Conservation (phyloP, 495 filamentous ascomycete genomes). For the Glarea lozoyensis region DNA sequence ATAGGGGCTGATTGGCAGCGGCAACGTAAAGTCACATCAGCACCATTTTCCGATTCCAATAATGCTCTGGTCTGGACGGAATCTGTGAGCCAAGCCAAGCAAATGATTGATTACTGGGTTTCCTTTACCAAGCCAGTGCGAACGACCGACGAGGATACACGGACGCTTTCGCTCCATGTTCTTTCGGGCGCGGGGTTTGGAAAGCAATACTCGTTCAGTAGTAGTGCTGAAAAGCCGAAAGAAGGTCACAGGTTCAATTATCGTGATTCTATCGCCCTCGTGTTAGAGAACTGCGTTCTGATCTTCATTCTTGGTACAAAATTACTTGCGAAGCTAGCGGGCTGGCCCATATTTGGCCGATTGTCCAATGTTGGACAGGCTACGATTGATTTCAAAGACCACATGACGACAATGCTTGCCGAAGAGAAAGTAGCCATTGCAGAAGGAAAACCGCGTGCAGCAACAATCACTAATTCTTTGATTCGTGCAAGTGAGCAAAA, state of each 20-base stretch:
- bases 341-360: slow-evolving; percentile 14
- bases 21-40: slow-evolving; percentile 33
- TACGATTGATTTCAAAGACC: slow-evolving; percentile 19
- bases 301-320: background rate
- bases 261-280: background rate
- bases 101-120: background rate
- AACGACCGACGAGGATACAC: slow-evolving; percentile 26
- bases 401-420: slow-evolving; percentile 17
- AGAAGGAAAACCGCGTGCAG: background rate
- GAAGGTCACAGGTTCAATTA: background rate
- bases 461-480: slow-evolving; percentile 24
- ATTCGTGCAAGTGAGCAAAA: slow-evolving; percentile 18
- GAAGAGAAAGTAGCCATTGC: background rate
- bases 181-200: slow-evolving; percentile 34
- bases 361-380: slow-evolving; percentile 9
- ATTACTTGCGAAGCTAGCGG: slow-evolving; percentile 19
- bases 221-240: background rate
- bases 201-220: slow-evolving; percentile 28
- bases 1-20: slow-evolving; percentile 34
- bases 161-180: slow-evolving; percentile 36
- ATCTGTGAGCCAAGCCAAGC: slow-evolving; percentile 22
- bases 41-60: slow-evolving; percentile 40
- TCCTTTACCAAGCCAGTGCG: slow-evolving; percentile 8
- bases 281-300: background rate
- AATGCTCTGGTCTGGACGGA: slow-evolving; percentile 37